Percentiles rank a stretch among this genome's conserved stretches.
phyloP scores from a whole-genome alignment of 495 filamentous ascomycete genomes.

The Podospora tetraspora region DNA sequence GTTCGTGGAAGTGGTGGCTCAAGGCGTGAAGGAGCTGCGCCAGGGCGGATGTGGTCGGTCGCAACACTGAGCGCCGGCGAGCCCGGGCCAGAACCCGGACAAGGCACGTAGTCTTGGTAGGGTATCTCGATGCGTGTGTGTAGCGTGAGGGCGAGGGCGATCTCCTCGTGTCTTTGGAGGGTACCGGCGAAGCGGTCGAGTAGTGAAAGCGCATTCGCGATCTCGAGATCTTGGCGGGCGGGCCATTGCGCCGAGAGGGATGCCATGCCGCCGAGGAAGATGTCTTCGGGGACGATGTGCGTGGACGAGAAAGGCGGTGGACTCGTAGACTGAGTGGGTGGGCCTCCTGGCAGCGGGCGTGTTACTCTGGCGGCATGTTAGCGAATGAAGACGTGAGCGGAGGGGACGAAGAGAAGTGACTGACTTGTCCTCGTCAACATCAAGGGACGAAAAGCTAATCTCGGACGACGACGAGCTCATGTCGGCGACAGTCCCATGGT shows the following conservation, averaged over 20 bases:
- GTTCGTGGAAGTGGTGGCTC: background rate
- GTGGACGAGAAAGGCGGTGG: background rate
- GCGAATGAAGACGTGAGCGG: background rate
- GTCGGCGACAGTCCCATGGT: background rate
- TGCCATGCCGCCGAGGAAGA: background rate
- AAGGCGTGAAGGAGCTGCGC: background rate
- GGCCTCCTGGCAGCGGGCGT: background rate
- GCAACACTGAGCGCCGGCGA: constrained; percentile 13
- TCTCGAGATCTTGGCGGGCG: background rate
- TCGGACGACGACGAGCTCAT: background rate
- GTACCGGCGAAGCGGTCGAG: constrained; percentile 5
- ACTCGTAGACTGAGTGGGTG: background rate
- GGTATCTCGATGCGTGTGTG: background rate
- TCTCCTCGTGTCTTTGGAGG: constrained; percentile 15
- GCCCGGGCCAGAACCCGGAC: constrained; percentile 13
- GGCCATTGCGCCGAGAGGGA: background rate
- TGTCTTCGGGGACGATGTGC: background rate
- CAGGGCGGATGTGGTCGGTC: constrained; percentile 6
- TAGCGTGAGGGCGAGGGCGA: constrained; percentile 10
- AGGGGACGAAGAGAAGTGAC: background rate
- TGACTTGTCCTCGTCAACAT: constrained; percentile 6
- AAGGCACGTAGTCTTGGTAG: constrained; percentile 14
- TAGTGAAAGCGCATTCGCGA: background rate
- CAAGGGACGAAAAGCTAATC: constrained; percentile 9
- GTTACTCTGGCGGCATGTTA: constrained; percentile 3